Percentiles rank a stretch among this genome's conserved stretches.
phyloP scores from a whole-genome alignment of 2,329 filamentous ascomycete species.

The Colletotrichum viniferum region DNA sequence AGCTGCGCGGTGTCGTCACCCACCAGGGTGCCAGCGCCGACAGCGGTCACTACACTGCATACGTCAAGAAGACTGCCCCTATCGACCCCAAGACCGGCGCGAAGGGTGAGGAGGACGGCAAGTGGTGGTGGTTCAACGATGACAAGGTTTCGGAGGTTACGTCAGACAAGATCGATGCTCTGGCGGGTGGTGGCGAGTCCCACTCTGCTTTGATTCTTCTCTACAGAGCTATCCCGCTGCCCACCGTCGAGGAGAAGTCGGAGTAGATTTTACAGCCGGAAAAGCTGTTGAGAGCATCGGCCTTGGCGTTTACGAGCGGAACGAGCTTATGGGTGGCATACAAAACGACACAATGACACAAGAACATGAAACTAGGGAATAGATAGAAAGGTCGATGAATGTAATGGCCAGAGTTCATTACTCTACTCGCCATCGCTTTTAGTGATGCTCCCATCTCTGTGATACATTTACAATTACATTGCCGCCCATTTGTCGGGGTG shows the following conservation, averaged over 20 bases:
- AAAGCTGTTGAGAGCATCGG: background rate
- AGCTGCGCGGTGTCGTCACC: constrained; percentile 91
- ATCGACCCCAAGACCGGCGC: constrained; percentile 79
- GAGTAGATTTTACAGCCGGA: constrained; percentile 27
- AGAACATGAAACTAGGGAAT: constrained; percentile 2
- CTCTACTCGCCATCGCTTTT: background rate
- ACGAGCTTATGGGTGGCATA: constrained; percentile 14
- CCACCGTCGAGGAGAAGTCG: constrained; percentile 53
- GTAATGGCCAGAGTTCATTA: constrained; percentile 7
- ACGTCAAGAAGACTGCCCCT: constrained; percentile 86
- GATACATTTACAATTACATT: background rate
- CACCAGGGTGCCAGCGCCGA: constrained; percentile 97
- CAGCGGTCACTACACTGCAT: constrained; percentile 97
- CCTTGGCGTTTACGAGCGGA: constrained; percentile 21
- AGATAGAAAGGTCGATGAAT: constrained; percentile 11
- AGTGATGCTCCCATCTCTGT: background rate
- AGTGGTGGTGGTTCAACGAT: constrained; percentile 99
- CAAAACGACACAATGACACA: constrained; percentile 9
- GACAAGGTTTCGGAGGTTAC: constrained; percentile 95
- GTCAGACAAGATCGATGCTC: constrained; percentile 85
- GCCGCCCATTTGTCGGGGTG: too few species aligned
- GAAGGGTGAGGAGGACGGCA: constrained; percentile 81
- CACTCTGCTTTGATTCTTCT: constrained; percentile 83
- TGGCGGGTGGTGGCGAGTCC: constrained; percentile 87
- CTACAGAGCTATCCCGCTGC: constrained; percentile 76